Evolutionary conservation across 495 filamentous ascomycete genomes (phyloP).

Genomic region (Neurospora hispaniola): DNA sequence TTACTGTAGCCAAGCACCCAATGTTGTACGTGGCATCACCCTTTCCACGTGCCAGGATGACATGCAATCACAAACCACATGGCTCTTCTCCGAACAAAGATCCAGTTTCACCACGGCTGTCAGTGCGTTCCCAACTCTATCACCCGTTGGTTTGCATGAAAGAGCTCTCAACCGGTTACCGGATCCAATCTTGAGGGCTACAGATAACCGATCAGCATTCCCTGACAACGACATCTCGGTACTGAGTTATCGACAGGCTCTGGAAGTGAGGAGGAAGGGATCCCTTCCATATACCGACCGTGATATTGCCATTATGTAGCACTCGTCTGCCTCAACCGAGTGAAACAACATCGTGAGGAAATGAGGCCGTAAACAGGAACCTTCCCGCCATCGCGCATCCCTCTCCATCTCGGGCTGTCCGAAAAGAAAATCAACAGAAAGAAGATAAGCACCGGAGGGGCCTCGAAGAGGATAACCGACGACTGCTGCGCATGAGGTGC

Average conservation of each 20-base stretch:
- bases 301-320: not conserved
- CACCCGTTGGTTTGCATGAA: not conserved
- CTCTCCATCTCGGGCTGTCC: not conserved
- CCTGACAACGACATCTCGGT: not conserved
- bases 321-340: not conserved
- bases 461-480: not conserved
- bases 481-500: not conserved
- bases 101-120: not conserved
- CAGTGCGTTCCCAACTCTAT: not conserved
- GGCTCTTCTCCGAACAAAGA: not conserved
- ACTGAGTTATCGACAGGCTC: not conserved
- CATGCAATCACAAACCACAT: not conserved
- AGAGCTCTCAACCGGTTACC: not conserved
- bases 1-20: not conserved
- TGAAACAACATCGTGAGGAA: not conserved
- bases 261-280: not conserved
- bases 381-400: not conserved
- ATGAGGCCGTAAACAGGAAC: not conserved
- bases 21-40: not conserved
- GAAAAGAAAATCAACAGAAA: not conserved
- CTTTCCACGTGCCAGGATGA: not conserved
- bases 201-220: not conserved
- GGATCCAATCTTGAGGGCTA: not conserved
- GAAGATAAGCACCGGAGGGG: not conserved
- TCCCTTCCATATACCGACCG: not conserved